Conservation (phyloP, 148 eudicot species). For the Nyssa sinensis region DNA sequence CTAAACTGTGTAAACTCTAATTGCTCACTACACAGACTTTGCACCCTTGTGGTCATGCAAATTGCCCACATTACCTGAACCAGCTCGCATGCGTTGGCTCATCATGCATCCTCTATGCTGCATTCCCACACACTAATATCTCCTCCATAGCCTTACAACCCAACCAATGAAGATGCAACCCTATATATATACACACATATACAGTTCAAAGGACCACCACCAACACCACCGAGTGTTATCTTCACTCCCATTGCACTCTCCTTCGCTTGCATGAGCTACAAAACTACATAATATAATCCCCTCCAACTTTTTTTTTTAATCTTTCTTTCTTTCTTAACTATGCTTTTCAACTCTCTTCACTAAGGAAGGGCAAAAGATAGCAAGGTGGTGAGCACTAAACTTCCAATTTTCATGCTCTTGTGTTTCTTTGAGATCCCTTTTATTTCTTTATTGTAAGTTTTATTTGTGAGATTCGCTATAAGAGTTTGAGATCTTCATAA, state of each 20-base stretch:
- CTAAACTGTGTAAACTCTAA: too few relatives aligned
- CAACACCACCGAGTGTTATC: background rate
- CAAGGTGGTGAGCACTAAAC: background rate
- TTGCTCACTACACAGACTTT: background rate
- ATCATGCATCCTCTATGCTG: slow-evolving; percentile 9
- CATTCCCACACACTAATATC: background rate
- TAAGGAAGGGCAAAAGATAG: too few relatives aligned
- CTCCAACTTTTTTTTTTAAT: background rate
- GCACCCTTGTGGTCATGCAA: slow-evolving; percentile 16
- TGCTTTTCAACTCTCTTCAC: background rate
- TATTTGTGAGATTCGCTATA: background rate
- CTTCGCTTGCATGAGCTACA: background rate
- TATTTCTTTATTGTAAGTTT: background rate
- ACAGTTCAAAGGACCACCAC: background rate
- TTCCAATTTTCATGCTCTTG: background rate
- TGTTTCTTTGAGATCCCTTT: background rate
- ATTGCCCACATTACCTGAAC: slow-evolving; percentile 13
- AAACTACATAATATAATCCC: background rate
- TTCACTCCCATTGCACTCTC: background rate
- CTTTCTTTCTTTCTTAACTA: too few relatives aligned
- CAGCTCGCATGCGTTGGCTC: slow-evolving; percentile 5
- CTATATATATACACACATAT: background rate
- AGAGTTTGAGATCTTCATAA: background rate
- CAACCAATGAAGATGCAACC: background rate
- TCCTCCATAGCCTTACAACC: background rate